Evolutionary conservation across 2,329 filamentous ascomycete genomes (phyloP).

Genomic region (Nemania sp.): DNA sequence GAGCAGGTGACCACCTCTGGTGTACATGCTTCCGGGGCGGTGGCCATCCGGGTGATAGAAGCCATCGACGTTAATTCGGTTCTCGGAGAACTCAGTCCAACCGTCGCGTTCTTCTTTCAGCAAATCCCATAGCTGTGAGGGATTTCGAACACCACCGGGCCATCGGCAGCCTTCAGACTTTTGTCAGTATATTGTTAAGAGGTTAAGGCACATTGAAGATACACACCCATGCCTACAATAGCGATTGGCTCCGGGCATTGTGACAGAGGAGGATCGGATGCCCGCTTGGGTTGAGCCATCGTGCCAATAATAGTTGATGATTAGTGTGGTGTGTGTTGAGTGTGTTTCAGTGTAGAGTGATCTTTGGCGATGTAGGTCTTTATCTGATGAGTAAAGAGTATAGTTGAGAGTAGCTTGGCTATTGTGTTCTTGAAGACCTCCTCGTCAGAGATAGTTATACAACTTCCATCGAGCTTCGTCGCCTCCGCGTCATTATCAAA

Average conservation of each 20-base stretch:
- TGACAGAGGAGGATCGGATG: neutral
- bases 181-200: neutral
- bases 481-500: no score
- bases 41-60: constrained; percentile 14
- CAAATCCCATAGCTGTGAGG: constrained; percentile 19
- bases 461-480: no score
- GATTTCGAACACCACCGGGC: constrained; percentile 17
- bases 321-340: neutral
- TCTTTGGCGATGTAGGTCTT: no score
- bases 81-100: constrained; percentile 6
- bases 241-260: constrained; percentile 18
- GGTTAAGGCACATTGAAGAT: neutral
- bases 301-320: no score
- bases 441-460: no score
- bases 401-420: no score
- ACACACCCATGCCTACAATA: constrained; percentile 25
- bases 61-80: constrained; percentile 14
- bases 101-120: constrained; percentile 13
- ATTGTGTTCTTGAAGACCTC: no score
- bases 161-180: constrained; percentile 16
- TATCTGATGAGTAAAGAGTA: no score
- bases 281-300: no score
- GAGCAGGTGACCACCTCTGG: constrained; percentile 29
- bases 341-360: no score
- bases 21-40: constrained; percentile 16